Conservation (phyloP, 225 moss, liverwort and hornwort species). For the Bryoerythrophyllum caledonicum region DNA sequence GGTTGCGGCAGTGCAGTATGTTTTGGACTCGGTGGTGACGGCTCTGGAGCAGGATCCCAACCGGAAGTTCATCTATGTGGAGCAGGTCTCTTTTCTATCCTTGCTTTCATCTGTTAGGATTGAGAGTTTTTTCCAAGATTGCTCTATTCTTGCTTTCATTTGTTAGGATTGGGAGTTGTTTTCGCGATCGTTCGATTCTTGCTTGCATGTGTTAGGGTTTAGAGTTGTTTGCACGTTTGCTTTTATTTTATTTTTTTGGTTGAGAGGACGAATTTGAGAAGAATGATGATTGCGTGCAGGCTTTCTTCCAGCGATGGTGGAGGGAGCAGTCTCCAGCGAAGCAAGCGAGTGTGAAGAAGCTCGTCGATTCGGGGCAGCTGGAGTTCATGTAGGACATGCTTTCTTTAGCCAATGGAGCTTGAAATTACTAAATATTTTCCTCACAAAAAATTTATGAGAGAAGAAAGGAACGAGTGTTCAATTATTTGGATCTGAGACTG, state of each 20-base stretch:
- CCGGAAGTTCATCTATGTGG: slow-evolving; percentile 93
- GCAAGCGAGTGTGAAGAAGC: slow-evolving; percentile 69
- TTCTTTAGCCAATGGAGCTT: background rate
- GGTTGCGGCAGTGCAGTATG: slow-evolving; percentile 94
- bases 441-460: background rate
- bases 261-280: slow-evolving; percentile 6
- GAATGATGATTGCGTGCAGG: slow-evolving; percentile 43
- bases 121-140: background rate
- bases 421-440: background rate
- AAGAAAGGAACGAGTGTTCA: background rate
- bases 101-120: background rate
- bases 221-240: no score
- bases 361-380: slow-evolving; percentile 80
- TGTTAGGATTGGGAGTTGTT: background rate
- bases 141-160: background rate
- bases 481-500: slow-evolving; percentile 17
- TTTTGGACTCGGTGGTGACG: slow-evolving; percentile 76
- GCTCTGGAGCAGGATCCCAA: slow-evolving; percentile 70
- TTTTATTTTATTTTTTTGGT: background rate
- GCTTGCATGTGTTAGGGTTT: background rate
- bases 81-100: slow-evolving; percentile 73
- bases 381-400: slow-evolving; percentile 63
- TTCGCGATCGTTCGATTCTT: slow-evolving; percentile 9
- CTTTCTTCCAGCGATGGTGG: slow-evolving; percentile 99
- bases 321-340: slow-evolving; percentile 65